phyloP scores from a whole-genome alignment of 2,329 filamentous ascomycete species.

The Pleomassaria siparia region DNA sequence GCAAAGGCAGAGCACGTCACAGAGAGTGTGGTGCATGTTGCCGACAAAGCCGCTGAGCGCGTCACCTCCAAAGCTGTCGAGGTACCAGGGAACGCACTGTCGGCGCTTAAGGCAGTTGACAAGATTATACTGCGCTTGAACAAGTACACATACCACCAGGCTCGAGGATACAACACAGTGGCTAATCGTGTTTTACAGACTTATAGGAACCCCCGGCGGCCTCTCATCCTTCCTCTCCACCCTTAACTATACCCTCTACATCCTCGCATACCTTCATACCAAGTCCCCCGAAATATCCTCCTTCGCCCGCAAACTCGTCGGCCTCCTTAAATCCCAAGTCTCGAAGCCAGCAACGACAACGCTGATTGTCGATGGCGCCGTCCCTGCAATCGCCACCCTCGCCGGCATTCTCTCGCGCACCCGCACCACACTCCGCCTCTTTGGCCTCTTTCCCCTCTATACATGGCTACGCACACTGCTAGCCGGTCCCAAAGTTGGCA shows the following conservation, averaged over 20 bases:
- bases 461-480: slow-evolving; percentile 47
- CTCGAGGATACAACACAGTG: slow-evolving; percentile 1
- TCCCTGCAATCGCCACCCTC: slow-evolving; percentile 36
- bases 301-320: slow-evolving; percentile 33
- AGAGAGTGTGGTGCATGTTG: no score
- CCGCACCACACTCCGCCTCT: slow-evolving; percentile 48
- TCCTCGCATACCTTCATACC: slow-evolving; percentile 47
- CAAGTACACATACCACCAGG: slow-evolving; percentile 36
- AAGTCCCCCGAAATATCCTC: slow-evolving; percentile 37
- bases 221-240: slow-evolving; percentile 49
- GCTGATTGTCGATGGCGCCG: slow-evolving; percentile 32
- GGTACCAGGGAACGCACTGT: slow-evolving; percentile 28
- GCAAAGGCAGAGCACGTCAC: no score
- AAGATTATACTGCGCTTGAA: slow-evolving; percentile 46
- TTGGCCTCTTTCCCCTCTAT: slow-evolving; percentile 48
- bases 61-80: slow-evolving; percentile 28
- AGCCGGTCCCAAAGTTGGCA: slow-evolving; percentile 44
- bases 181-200: slow-evolving; percentile 29
- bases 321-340: slow-evolving; percentile 33
- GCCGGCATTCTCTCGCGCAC: slow-evolving; percentile 45
- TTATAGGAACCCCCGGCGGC: slow-evolving; percentile 48
- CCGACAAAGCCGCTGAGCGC: slow-evolving; percentile 27
- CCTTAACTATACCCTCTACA: slow-evolving; percentile 51
- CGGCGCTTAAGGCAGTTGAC: slow-evolving; percentile 40
- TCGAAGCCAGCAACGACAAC: slow-evolving; percentile 23